Evolutionary conservation across 371 early-diverging fungal genomes (phyloP).

Genomic region (Mucor saturninus): DNA sequence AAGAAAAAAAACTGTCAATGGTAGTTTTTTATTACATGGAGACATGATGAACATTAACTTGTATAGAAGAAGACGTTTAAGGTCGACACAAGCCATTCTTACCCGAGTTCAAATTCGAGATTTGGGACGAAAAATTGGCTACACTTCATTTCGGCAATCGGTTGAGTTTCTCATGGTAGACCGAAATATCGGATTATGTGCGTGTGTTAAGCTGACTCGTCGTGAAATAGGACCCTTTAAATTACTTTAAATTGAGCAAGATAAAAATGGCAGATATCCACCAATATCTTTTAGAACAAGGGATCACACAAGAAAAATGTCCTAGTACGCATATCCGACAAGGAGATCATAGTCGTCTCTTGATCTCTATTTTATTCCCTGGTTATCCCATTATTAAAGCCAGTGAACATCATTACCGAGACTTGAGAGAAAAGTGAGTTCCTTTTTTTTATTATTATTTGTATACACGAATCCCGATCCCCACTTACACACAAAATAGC

Average conservation of each 20-base stretch:
- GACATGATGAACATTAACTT: slow-evolving; percentile 18
- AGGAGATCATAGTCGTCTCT: slow-evolving; percentile 28
- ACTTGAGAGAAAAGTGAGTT: slow-evolving; percentile 29
- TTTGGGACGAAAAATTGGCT: slow-evolving; percentile 27
- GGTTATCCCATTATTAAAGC: slow-evolving; percentile 39
- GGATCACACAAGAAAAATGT: slow-evolving; percentile 21
- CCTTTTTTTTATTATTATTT: not conserved
- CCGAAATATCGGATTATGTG: not conserved
- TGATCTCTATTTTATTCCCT: slow-evolving; percentile 37
- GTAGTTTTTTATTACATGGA: too few relatives aligned
- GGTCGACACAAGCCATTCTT: slow-evolving; percentile 33
- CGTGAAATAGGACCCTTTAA: slow-evolving; percentile 27
- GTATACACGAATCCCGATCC: not conserved
- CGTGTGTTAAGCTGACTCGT: not conserved
- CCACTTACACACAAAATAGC: not conserved
- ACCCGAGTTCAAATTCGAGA: slow-evolving; percentile 36
- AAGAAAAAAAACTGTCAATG: too few relatives aligned
- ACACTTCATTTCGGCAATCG: slow-evolving; percentile 29
- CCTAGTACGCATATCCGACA: slow-evolving; percentile 25
- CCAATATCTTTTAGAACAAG: slow-evolving; percentile 25
- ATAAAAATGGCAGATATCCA: slow-evolving; percentile 29
- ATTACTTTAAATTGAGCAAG: slow-evolving; percentile 33
- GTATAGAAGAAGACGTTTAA: slow-evolving; percentile 22
- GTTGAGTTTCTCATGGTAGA: slow-evolving; percentile 38
- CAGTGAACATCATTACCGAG: slow-evolving; percentile 29